Conservation (phyloP, 1,284 basidiomycete species). For the Sparassis latifolia region DNA sequence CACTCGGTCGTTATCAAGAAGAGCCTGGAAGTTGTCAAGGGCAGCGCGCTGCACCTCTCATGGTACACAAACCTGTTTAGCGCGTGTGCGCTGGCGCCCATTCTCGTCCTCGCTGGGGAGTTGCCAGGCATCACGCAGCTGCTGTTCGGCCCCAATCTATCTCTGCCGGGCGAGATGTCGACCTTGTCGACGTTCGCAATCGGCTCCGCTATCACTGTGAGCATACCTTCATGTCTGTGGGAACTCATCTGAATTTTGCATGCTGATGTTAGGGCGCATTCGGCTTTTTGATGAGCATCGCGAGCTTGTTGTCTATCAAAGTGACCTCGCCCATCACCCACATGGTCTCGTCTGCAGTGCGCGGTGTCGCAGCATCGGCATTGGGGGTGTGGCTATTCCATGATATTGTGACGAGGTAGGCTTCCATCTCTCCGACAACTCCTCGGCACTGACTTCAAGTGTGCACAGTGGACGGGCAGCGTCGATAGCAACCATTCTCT, state of each 20-base stretch:
- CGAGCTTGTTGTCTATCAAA: conserved; percentile 85
- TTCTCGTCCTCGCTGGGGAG: conserved; percentile 70
- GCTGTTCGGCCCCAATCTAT: conserved; percentile 40
- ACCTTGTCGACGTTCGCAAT: conserved; percentile 63
- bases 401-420: conserved; percentile 66
- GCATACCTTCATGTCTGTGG: conserved; percentile 16
- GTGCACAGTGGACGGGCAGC: conserved; percentile 64
- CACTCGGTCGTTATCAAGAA: conserved; percentile 88
- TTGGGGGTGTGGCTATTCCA: conserved; percentile 71
- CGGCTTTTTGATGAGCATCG: conserved; percentile 86
- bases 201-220: conserved; percentile 71
- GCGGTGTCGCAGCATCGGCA: conserved; percentile 74
- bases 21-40: conserved; percentile 66
- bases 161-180: conserved; percentile 33
- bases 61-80: conserved; percentile 84
- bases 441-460: background rate
- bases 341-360: conserved; percentile 85
- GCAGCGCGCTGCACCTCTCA: conserved; percentile 71
- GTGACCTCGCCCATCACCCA: conserved; percentile 90
- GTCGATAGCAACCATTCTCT: conserved; percentile 74
- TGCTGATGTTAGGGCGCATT: conserved; percentile 52
- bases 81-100: conserved; percentile 56
- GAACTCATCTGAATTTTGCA: background rate
- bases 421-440: conserved; percentile 1
- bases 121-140: conserved; percentile 52